Evolutionary conservation across 2,329 filamentous ascomycete species (phyloP).

Genomic region (Verticillium zaregamsianum): DNA sequence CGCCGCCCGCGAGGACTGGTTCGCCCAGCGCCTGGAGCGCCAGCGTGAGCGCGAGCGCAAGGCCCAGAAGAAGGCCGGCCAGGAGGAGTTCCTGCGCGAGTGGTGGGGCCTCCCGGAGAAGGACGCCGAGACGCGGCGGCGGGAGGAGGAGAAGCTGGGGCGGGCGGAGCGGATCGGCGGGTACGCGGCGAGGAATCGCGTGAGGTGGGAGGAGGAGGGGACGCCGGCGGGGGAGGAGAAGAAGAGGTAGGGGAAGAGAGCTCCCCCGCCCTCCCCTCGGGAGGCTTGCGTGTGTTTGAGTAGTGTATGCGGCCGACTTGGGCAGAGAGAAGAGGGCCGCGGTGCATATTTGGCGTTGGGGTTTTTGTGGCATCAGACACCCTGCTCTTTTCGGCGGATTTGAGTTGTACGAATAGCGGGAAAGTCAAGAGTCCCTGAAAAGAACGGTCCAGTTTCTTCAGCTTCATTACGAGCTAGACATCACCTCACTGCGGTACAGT

Average conservation of each 20-base stretch:
- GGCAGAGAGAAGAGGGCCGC: background rate
- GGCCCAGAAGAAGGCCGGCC: slow-evolving; percentile 53
- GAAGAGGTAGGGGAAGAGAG: background rate
- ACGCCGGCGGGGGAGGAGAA: slow-evolving; percentile 5
- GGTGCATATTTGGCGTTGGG: slow-evolving; percentile 12
- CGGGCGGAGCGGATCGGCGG: slow-evolving; percentile 53
- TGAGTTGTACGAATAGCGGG: background rate
- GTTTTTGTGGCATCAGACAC: slow-evolving; percentile 10
- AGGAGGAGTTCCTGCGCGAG: slow-evolving; percentile 62
- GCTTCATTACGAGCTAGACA: background rate
- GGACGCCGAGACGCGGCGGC: slow-evolving; percentile 44
- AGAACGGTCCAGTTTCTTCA: background rate
- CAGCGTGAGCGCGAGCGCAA: slow-evolving; percentile 63
- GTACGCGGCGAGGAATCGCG: slow-evolving; percentile 36
- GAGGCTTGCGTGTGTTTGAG: background rate
- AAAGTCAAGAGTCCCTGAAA: background rate
- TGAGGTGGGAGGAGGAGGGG: slow-evolving; percentile 15
- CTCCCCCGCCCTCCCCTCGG: background rate
- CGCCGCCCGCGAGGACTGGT: slow-evolving; percentile 90
- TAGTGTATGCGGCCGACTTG: background rate
- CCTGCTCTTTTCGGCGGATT: slow-evolving; percentile 6
- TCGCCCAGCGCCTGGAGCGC: slow-evolving; percentile 69
- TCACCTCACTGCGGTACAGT: background rate
- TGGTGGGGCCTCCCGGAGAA: slow-evolving; percentile 62
- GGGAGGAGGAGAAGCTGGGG: slow-evolving; percentile 47